Evolutionary conservation across 176 grass and related monocot species (phyloP).

Genomic region (Aegilops speltoides): DNA sequence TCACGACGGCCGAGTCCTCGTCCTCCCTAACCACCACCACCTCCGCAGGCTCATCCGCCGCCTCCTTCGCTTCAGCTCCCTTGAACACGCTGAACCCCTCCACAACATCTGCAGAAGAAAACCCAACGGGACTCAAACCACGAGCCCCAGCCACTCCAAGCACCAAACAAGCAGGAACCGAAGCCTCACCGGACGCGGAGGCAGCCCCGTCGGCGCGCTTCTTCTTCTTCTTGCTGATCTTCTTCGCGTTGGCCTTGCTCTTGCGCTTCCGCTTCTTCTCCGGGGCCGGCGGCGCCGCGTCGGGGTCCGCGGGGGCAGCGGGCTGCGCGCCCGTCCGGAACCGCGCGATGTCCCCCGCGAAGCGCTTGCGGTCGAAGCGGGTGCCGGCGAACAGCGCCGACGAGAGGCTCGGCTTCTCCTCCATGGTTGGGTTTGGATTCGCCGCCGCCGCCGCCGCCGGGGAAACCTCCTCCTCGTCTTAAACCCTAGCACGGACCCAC

Average conservation of each 20-base stretch:
- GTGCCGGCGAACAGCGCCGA: constrained; percentile 75
- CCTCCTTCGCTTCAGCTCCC: constrained; percentile 35
- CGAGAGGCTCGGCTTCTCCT: constrained; percentile 58
- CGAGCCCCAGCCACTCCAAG: constrained; percentile 4
- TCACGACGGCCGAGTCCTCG: constrained; percentile 30
- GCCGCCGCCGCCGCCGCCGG: constrained; percentile 16
- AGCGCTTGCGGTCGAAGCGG: constrained; percentile 75
- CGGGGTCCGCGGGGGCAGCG: not conserved
- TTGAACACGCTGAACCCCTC: constrained; percentile 88
- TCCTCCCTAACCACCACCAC: constrained; percentile 16
- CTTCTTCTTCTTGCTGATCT: constrained; percentile 35
- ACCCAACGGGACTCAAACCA: not conserved
- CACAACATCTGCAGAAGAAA: constrained; percentile 43
- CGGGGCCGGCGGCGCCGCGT: constrained; percentile 12
- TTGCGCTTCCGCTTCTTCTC: constrained; percentile 63
- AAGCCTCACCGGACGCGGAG: constrained; percentile 16
- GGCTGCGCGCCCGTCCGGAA: constrained; percentile 30
- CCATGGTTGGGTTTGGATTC: constrained; percentile 19
- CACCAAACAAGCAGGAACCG: not conserved
- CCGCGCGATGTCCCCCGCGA: constrained; percentile 54
- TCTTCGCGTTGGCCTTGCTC: constrained; percentile 56
- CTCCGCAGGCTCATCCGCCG: not conserved
- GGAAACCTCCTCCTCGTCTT: not conserved
- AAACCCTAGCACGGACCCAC: constrained; percentile 46
- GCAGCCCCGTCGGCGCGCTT: constrained; percentile 33